Conservation (phyloP, 2,329 filamentous ascomycete species). For the Fusarium tricinctum region DNA sequence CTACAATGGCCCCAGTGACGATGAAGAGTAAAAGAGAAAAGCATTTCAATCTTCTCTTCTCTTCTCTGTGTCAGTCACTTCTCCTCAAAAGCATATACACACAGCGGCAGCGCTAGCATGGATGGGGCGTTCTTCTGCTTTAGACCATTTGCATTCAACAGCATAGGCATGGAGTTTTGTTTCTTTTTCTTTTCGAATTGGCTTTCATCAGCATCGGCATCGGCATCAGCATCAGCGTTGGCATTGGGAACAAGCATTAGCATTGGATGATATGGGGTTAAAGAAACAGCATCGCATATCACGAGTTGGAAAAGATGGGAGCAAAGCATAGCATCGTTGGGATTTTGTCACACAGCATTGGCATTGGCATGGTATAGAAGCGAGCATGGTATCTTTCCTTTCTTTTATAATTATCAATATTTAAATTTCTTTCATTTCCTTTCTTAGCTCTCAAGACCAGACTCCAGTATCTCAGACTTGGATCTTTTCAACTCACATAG, state of each 20-base stretch:
- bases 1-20: conserved; percentile 58
- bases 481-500: conserved; percentile 29
- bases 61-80: not conserved
- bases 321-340: conserved; percentile 7
- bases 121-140: conserved; percentile 39
- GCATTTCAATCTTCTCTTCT: not conserved
- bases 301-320: conserved; percentile 32
- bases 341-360: conserved; percentile 18
- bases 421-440: conserved; percentile 2
- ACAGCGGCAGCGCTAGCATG: conserved; percentile 39
- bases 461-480: conserved; percentile 35
- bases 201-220: conserved; percentile 6
- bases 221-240: not conserved
- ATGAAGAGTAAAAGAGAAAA: conserved; percentile 48
- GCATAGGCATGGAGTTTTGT: conserved; percentile 40
- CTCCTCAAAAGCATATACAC: conserved; percentile 28
- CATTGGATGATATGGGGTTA: not conserved
- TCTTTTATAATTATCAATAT: conserved; percentile 15
- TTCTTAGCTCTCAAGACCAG: conserved; percentile 28
- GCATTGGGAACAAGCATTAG: conserved; percentile 7
- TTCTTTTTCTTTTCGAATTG: conserved; percentile 8
- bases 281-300: conserved; percentile 28
- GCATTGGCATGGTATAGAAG: conserved; percentile 23
- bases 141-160: conserved; percentile 22
- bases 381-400: conserved; percentile 34